Conservation (phyloP, 2,329 filamentous ascomycete genomes). For the Fusarium transvaalense region DNA sequence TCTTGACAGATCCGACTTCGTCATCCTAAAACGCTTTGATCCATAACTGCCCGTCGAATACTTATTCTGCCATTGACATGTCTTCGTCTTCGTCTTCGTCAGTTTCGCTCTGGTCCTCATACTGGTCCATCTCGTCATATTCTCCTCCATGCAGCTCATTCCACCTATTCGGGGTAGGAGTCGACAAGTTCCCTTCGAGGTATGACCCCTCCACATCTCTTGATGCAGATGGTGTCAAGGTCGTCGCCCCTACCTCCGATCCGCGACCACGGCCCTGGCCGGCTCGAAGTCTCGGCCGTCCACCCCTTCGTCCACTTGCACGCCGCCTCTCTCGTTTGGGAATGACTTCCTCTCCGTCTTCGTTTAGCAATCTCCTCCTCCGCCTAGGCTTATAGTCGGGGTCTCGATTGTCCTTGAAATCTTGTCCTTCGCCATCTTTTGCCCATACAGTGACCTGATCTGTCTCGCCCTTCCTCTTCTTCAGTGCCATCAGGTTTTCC, state of each 20-base stretch:
- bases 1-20: not conserved
- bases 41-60: not conserved
- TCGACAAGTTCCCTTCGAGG: slow-evolving; percentile 47
- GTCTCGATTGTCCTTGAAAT: slow-evolving; percentile 58
- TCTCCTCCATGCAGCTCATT: slow-evolving; percentile 49
- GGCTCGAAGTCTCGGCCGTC: slow-evolving; percentile 41
- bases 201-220: slow-evolving; percentile 29
- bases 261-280: slow-evolving; percentile 34
- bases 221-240: slow-evolving; percentile 14
- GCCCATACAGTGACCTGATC: slow-evolving; percentile 75
- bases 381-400: slow-evolving; percentile 56
- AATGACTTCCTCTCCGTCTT: slow-evolving; percentile 46
- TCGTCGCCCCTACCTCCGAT: slow-evolving; percentile 1
- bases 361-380: slow-evolving; percentile 46
- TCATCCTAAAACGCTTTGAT: too few relatives aligned
- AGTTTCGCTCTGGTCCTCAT: slow-evolving; percentile 46
- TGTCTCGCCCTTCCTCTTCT: slow-evolving; percentile 72
- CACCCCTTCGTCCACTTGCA: slow-evolving; percentile 34
- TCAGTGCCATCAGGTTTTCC: slow-evolving; percentile 73
- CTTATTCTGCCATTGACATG: slow-evolving; percentile 44
- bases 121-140: slow-evolving; percentile 45
- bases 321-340: slow-evolving; percentile 38
- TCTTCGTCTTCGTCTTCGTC: slow-evolving; percentile 50
- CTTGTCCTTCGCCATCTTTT: slow-evolving; percentile 57
- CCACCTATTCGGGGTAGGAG: slow-evolving; percentile 54